Evolutionary conservation across 2,329 filamentous ascomycete genomes (phyloP).

Genomic region (Neopestalotiopsis rosae): DNA sequence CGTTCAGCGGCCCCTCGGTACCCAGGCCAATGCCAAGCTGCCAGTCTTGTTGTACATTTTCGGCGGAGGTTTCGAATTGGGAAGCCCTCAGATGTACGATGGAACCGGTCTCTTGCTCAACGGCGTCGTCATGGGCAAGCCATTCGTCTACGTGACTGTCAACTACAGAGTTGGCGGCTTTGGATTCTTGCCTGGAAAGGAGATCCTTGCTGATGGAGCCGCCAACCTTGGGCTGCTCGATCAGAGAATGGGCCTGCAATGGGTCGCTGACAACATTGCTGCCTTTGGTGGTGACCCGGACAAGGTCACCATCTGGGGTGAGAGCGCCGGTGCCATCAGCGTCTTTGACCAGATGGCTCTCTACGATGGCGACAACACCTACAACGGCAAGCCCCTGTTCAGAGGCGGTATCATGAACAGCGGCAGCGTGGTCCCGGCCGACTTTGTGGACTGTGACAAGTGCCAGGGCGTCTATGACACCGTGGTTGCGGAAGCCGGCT

Average conservation of each 20-base stretch:
- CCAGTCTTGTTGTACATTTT: constrained; percentile 76
- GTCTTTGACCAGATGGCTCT: constrained; percentile 78
- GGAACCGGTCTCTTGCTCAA: constrained; percentile 50
- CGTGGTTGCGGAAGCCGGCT: constrained; percentile 67
- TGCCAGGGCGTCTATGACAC: constrained; percentile 69
- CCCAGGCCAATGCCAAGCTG: constrained; percentile 58
- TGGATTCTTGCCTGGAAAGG: constrained; percentile 73
- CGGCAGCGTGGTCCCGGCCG: constrained; percentile 66
- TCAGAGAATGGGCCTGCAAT: constrained; percentile 74
- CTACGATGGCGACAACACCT: constrained; percentile 73
- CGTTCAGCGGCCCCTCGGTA: constrained; percentile 64
- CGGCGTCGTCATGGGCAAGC: constrained; percentile 57
- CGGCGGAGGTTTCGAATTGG: constrained; percentile 67
- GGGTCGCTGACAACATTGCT: constrained; percentile 79
- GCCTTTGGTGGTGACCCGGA: constrained; percentile 75
- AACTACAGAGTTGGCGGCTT: constrained; percentile 81
- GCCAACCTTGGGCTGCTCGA: constrained; percentile 76
- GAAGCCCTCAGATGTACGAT: constrained; percentile 55
- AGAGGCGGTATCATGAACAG: constrained; percentile 80
- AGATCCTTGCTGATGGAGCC: constrained; percentile 70
- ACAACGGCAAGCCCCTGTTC: constrained; percentile 78
- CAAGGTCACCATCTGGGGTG: constrained; percentile 83
- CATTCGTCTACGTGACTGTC: constrained; percentile 76
- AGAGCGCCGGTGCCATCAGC: constrained; percentile 74
- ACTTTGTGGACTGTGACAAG: constrained; percentile 69